Conservation (phyloP, 2,329 filamentous ascomycete species). For the Sarocladiaceae sp. region DNA sequence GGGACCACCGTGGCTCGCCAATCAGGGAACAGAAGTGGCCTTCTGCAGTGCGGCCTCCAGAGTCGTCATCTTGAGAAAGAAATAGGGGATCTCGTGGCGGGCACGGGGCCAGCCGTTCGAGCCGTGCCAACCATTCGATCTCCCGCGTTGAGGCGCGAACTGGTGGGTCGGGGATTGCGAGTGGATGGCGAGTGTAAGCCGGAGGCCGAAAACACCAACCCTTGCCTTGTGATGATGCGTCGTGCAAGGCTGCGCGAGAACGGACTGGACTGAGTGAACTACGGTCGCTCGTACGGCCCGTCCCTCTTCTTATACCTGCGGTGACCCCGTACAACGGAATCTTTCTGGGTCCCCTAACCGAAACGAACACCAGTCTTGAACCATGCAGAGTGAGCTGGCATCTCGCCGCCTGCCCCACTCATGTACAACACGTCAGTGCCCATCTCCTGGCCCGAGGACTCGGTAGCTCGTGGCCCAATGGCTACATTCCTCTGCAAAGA, state of each 20-base stretch:
- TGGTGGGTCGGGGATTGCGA: conserved; percentile 4
- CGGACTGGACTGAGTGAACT: neutral
- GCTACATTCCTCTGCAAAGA: neutral
- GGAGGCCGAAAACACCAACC: conserved; percentile 2
- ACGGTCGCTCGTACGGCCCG: neutral
- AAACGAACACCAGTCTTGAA: neutral
- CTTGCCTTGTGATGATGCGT: neutral
- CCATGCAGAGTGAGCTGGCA: conserved; percentile 15
- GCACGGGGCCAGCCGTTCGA: conserved; percentile 7
- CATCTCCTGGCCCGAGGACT: neutral
- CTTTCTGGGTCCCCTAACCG: neutral
- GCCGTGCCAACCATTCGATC: neutral
- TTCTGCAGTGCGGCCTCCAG: conserved; percentile 21
- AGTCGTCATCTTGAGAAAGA: conserved; percentile 17
- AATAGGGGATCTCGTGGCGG: conserved; percentile 7
- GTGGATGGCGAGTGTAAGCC: neutral
- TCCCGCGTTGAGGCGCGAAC: conserved; percentile 6
- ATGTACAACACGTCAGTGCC: conserved; percentile 19
- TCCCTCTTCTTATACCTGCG: neutral
- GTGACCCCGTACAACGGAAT: neutral
- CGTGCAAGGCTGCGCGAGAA: neutral
- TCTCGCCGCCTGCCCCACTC: conserved; percentile 17
- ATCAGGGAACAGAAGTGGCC: conserved; percentile 17
- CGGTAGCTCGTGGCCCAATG: neutral
- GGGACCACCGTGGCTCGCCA: conserved; percentile 14